Base-by-base conservation (phyloP, 305 asterid species). In the Rubia tinctorum region DNA sequence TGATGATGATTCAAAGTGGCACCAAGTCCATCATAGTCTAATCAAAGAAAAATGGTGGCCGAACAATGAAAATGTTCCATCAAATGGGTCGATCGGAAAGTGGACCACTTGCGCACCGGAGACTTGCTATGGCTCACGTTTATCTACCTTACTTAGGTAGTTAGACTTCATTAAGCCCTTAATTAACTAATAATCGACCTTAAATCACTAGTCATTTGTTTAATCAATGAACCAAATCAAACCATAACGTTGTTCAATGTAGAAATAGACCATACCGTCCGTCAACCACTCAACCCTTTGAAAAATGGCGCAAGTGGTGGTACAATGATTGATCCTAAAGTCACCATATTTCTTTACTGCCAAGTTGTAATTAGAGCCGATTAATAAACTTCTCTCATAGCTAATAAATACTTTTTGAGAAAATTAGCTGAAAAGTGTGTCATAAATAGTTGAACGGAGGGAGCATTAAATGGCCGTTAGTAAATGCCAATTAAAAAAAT, bases 101-200 rank as follows among this genome's bases (percentile, higher is more conserved):
- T 76, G 83, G 79, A 82, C 83, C 85, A 82, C 79, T 73, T 70
- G 63, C 59, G 61, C 80, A 68, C 40, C 80, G 60, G 60, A 30
- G 69, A 18, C 25, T 61, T 70, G 64, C 69, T 37, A 65, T 81
- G 79, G 78, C 47, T 65, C 72, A 72, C 55, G 72, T 49, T 76
- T 62, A 47, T 66, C 42, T 65, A 25, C 23, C 67, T 20, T 59
- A 23, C 64, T 23, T 56, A 0, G 42, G 7, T 27, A 53, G 30
- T 27, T 27, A 27, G 30, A 2, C 30, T 2, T 27, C 2, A 25
- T 25, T 8, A 59, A 59, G 2, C 64, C 42, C 42, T 5, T 25
- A 53, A 53, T 53, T 7, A 53, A 53, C 60, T 18, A 53, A 53
- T 53, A 23, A 53, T 53, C 20, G 9, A 17, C 20, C 59, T 51